These are phyloP conservation scores for Penicillium expansum DNA, from an alignment of 2,329 filamentous ascomycete species.

Conservation along the genomic window DNA sequence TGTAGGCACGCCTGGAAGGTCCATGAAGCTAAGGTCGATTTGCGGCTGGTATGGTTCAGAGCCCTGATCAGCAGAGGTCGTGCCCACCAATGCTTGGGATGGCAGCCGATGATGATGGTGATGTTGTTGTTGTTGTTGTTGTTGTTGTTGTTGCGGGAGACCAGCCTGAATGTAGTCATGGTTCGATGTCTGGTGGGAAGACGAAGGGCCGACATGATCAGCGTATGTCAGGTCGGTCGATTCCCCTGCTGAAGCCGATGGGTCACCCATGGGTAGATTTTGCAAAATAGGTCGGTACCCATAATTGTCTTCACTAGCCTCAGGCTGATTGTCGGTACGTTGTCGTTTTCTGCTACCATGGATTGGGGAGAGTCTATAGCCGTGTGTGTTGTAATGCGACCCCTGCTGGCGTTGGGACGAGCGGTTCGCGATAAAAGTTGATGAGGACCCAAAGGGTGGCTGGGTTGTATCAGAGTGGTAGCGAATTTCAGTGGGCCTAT, in stretches of 20 bases:
- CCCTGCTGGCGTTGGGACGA: conserved; percentile 34
- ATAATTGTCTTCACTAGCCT: conserved; percentile 18
- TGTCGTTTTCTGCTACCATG: conserved; percentile 37
- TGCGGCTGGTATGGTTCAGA: not conserved
- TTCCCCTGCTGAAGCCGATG: conserved; percentile 30
- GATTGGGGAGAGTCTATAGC: conserved; percentile 33
- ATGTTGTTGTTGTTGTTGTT: too few relatives aligned
- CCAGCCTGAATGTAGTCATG: conserved; percentile 41
- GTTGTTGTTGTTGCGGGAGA: conserved; percentile 56
- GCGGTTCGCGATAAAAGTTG: conserved; percentile 34
- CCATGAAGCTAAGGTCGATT: conserved; percentile 69
- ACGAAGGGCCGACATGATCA: conserved; percentile 32
- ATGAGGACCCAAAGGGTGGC: conserved; percentile 35
- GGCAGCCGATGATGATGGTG: conserved; percentile 83
- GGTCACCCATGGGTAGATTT: conserved; percentile 31
- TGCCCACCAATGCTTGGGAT: conserved; percentile 64
- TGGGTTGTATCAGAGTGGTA: conserved; percentile 35
- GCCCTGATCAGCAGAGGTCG: conserved; percentile 54
- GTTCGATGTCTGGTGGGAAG: conserved; percentile 27
- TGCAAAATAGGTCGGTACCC: conserved; percentile 28
- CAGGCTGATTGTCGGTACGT: conserved; percentile 33
- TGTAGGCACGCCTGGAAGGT: conserved; percentile 79
- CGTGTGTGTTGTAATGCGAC: conserved; percentile 29
- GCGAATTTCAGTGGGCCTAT: conserved; percentile 32
- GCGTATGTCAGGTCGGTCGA: conserved; percentile 38